Evolutionary conservation across 805 yeast genomes (phyloP).

Genomic region (Candida parachauliodes): DNA sequence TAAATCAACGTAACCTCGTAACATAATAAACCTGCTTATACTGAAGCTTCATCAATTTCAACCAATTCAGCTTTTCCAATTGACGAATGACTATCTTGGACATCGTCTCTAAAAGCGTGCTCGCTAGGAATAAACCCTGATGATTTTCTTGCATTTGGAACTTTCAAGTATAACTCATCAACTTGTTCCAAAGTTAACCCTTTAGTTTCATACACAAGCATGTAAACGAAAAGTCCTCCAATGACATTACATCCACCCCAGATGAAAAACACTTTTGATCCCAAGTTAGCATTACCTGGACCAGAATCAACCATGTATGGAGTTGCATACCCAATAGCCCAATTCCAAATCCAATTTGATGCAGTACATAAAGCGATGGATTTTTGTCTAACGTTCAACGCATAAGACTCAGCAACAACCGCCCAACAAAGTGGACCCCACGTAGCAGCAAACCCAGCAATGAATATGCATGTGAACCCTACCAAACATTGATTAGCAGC

Average conservation of each 20-base stretch:
- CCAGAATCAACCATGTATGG: conserved; percentile 41
- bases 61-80: conserved; percentile 12
- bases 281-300: conserved; percentile 37
- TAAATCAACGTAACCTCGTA: too few species aligned
- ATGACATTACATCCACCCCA: conserved; percentile 40
- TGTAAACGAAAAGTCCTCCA: conserved; percentile 31
- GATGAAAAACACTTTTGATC: conserved; percentile 39
- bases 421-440: conserved; percentile 43
- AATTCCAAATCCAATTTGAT: conserved; percentile 42
- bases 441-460: conserved; percentile 40
- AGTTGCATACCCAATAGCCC: conserved; percentile 39
- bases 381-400: conserved; percentile 37
- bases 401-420: conserved; percentile 34
- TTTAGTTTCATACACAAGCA: conserved; percentile 37
- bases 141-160: conserved; percentile 33
- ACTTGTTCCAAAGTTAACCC: conserved; percentile 41
- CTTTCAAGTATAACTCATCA: conserved; percentile 35
- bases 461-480: conserved; percentile 37
- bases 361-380: conserved; percentile 39
- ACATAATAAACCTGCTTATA: too few species aligned
- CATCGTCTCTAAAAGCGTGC: conserved; percentile 32
- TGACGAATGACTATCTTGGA: conserved; percentile 16
- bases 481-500: conserved; percentile 31
- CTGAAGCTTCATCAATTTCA: conserved; percentile 11
- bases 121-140: conserved; percentile 26